These are phyloP conservation scores for Meira miltonrushii DNA, from an alignment of 1,284 basidiomycete species.

Conservation along the genomic window DNA sequence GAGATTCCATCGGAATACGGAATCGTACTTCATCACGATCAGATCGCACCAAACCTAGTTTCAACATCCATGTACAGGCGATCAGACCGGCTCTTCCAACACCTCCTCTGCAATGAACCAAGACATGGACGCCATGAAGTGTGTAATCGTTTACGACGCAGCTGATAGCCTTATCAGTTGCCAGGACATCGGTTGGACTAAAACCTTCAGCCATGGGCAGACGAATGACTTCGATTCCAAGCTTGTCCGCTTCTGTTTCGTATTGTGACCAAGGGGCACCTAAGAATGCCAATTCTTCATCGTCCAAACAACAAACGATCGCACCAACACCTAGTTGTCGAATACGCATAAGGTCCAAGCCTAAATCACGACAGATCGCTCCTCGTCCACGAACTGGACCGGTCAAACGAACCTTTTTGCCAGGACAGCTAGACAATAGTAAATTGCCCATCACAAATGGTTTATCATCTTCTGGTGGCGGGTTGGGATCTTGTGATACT, in stretches of 20 bases:
- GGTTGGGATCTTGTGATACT: neutral
- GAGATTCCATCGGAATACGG: neutral
- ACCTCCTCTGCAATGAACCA: constrained; percentile 90
- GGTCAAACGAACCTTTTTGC: constrained; percentile 84
- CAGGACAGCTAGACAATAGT: constrained; percentile 84
- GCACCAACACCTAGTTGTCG: constrained; percentile 71
- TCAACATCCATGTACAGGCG: constrained; percentile 87
- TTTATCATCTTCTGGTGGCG: neutral
- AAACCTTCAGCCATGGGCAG: constrained; percentile 85
- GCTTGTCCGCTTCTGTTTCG: constrained; percentile 60
- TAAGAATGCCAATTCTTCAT: constrained; percentile 75
- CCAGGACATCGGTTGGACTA: constrained; percentile 72
- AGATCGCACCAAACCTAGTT: constrained; percentile 66
- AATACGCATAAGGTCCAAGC: constrained; percentile 71
- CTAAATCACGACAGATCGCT: constrained; percentile 77
- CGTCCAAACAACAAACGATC: constrained; percentile 80
- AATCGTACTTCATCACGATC: constrained; percentile 1
- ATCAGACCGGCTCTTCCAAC: constrained; percentile 89
- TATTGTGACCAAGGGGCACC: constrained; percentile 81
- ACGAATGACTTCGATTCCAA: constrained; percentile 72
- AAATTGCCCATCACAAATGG: constrained; percentile 69
- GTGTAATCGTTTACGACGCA: constrained; percentile 71
- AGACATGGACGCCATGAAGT: constrained; percentile 66
- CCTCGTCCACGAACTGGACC: constrained; percentile 75
- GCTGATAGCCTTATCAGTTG: constrained; percentile 68